A percentile compares a stretch with the other conserved stretches of the same genome.
Conservation (phyloP, 2,329 filamentous ascomycete genomes). For the Neonectria sp. region DNA sequence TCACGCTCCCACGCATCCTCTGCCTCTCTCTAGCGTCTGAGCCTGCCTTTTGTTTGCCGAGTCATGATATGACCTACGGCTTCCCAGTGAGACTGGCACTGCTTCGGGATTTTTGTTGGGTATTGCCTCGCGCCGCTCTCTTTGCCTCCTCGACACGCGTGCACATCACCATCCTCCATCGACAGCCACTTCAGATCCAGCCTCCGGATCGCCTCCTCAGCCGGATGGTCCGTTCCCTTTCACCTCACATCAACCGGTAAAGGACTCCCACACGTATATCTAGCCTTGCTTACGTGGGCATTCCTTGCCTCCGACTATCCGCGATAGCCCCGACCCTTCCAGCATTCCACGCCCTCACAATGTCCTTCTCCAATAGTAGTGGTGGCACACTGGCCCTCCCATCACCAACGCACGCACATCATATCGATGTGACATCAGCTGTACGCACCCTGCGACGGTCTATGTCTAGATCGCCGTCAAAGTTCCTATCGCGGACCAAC, state of each 20-base stretch:
- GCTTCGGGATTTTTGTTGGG: constrained; percentile 45
- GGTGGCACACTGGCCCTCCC: constrained; percentile 89
- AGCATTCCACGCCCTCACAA: constrained; percentile 56
- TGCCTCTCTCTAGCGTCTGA: constrained; percentile 40
- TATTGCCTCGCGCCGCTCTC: constrained; percentile 40
- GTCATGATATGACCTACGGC: constrained; percentile 49
- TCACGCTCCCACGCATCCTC: constrained; percentile 21
- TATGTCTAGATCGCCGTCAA: constrained; percentile 93
- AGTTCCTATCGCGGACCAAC: constrained; percentile 74
- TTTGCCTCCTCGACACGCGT: constrained; percentile 33
- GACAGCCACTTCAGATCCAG: constrained; percentile 23
- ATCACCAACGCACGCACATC: constrained; percentile 86
- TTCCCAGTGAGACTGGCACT: constrained; percentile 47
- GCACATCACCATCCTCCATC: constrained; percentile 30
- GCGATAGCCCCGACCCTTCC: constrained; percentile 40
- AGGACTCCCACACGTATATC: constrained; percentile 30
- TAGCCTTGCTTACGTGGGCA: constrained; percentile 46
- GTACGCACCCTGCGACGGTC: constrained; percentile 89
- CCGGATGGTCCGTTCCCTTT: constrained; percentile 30
- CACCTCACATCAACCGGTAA: constrained; percentile 31
- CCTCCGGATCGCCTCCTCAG: constrained; percentile 22
- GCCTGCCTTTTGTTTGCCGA: constrained; percentile 36
- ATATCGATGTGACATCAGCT: constrained; percentile 85
- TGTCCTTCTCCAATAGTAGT: constrained; percentile 72
- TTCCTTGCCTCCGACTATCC: constrained; percentile 47